Conservation (phyloP, 441 rosid species). For the Dalechampia spathulata region DNA sequence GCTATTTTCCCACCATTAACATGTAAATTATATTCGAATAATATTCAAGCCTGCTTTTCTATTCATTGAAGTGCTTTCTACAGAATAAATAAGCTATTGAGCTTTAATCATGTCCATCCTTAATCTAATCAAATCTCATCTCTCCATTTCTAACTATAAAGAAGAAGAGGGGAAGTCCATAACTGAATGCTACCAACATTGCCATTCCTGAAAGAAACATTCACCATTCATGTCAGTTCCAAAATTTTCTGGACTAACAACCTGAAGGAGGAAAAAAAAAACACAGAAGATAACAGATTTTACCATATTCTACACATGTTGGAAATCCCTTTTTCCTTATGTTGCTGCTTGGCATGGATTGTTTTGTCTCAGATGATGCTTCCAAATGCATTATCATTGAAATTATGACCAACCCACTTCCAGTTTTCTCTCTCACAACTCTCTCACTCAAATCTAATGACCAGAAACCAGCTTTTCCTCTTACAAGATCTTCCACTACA, state of each 20-base stretch:
- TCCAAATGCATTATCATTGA: constrained; percentile 61
- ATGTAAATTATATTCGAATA: constrained; percentile 8
- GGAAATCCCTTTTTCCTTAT: constrained; percentile 8
- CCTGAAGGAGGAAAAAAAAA: neutral
- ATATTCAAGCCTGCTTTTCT: neutral
- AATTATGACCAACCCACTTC: constrained; percentile 58
- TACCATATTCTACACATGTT: constrained; percentile 37
- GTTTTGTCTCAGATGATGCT: constrained; percentile 14
- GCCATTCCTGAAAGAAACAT: constrained; percentile 38
- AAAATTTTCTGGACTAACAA: too few species aligned
- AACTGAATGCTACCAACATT: constrained; percentile 37
- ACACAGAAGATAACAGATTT: constrained; percentile 8
- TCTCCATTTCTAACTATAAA: constrained; percentile 37
- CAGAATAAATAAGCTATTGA: too few species aligned
- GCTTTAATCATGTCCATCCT: too few species aligned
- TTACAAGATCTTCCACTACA: constrained; percentile 33
- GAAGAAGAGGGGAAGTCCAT: constrained; percentile 52
- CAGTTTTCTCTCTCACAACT: constrained; percentile 63
- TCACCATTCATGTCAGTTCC: neutral
- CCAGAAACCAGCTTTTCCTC: constrained; percentile 38
- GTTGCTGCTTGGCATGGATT: constrained; percentile 10
- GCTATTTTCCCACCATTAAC: neutral
- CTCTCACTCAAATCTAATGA: constrained; percentile 61
- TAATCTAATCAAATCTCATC: constrained; percentile 32
- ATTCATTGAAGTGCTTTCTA: neutral